Conservation (phyloP, 768 basidiomycete species). For the Auriculariales sp. region DNA sequence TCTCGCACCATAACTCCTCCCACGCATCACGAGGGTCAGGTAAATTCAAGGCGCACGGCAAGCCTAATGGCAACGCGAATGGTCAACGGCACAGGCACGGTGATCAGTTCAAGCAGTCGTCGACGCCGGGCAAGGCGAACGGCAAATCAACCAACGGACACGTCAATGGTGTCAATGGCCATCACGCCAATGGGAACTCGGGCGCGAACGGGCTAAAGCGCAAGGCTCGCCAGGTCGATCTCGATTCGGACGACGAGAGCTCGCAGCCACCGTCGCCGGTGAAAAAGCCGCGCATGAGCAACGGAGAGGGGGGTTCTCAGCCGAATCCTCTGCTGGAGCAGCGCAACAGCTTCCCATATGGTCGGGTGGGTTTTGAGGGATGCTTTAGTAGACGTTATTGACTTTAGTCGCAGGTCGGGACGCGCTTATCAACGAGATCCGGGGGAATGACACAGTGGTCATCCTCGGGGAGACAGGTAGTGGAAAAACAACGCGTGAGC, state of each 20-base stretch:
- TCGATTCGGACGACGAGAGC: neutral
- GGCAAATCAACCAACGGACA: neutral
- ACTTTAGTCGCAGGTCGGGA: slow-evolving; percentile 43
- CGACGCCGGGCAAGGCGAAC: neutral
- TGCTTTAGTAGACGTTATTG: neutral
- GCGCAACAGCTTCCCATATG: slow-evolving; percentile 65
- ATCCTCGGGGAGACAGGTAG: slow-evolving; percentile 95
- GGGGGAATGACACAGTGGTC: slow-evolving; percentile 69
- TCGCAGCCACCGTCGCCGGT: neutral
- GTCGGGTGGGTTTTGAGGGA: slow-evolving; percentile 32
- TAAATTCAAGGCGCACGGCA: no score
- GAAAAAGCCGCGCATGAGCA: neutral
- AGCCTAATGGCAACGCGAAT: no score
- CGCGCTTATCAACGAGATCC: slow-evolving; percentile 56
- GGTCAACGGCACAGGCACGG: no score
- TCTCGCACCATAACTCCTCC: no score
- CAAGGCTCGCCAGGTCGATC: neutral
- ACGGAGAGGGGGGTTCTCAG: no score
- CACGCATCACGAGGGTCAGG: no score
- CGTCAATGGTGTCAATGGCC: neutral
- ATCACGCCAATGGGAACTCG: neutral
- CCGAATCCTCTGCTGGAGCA: slow-evolving; percentile 47
- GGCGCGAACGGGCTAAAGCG: no score
- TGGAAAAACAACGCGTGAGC: slow-evolving; percentile 89
- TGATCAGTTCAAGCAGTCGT: neutral